Base-by-base conservation (phyloP, 2,329 filamentous ascomycete species). In the Fusarium redolens region DNA sequence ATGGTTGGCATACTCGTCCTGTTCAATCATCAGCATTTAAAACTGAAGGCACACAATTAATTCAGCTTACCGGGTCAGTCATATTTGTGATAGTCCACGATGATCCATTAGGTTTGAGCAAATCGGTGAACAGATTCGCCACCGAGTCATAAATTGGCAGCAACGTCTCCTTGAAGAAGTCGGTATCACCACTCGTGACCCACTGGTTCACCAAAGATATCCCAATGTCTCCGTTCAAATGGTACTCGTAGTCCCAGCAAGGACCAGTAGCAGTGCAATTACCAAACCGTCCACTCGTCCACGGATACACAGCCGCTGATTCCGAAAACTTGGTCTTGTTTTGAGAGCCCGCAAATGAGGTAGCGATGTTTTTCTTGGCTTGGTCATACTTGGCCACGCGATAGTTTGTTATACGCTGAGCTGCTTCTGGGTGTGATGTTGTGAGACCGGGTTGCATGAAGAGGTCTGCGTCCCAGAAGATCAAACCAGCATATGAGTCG, bases 241-340 rank as follows among this genome's bases (percentile, higher is more conserved):
- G 61, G 5, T 64, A 64, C 18, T 64, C 57, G 3, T 64, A 64
- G 4, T 64, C 61, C 61, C 61, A 64, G 4, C 61, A 64, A 20
- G 61, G 61, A 6, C 61, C 61, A 2, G 61, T 64, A 4, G 57
- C 57, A 20, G 61, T 64, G 0, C 61, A 64, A 40, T 64, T 62
- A 0, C 61, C 61, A 4, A 43, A 64, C 1, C 61, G 1, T 0
- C 57, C 61, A 22, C 61, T 64, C 0, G 61, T 64, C 61, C 61
- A 64, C 0, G 61, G 57, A 45, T 64, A 64, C 7, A 64, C 61
- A 11, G 61, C 61, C 11, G 61, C 38, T 1, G 56, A 51, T 1
- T 47, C 15, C 2, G 61, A 62, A 18, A 64, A 64, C 10, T 64
- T 15, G 0, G 61, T 64, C 3, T 64, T 17, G 14, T 64, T 64